phyloP scores from a whole-genome alignment of 257 asterid species.

The Striga asiatica region DNA sequence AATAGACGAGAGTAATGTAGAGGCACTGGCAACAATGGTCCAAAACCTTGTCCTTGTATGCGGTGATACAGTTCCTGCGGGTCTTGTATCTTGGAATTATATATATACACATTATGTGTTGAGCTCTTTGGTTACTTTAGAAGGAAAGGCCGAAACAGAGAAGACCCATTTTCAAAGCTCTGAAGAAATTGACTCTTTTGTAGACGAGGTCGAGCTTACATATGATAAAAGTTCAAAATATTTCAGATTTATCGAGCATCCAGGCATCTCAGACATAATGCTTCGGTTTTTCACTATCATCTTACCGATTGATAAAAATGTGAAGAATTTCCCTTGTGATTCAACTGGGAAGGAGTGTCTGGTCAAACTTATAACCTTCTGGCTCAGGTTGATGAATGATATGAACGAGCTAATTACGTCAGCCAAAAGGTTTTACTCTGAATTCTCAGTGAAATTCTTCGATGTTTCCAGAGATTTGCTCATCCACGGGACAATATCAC shows the following conservation, averaged over 20 bases:
- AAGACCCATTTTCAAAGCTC: constrained; percentile 30
- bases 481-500: constrained; percentile 37
- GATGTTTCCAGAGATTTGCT: constrained; percentile 47
- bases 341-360: constrained; percentile 51
- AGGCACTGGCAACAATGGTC: constrained; percentile 76
- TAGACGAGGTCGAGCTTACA: constrained; percentile 50
- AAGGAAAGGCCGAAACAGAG: constrained; percentile 43
- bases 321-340: constrained; percentile 28
- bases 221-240: constrained; percentile 42
- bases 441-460: constrained; percentile 38
- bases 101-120: constrained; percentile 47
- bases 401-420: constrained; percentile 34
- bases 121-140: constrained; percentile 50
- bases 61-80: constrained; percentile 40
- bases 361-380: constrained; percentile 56
- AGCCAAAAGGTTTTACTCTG: constrained; percentile 38
- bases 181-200: constrained; percentile 39
- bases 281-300: constrained; percentile 52
- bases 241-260: constrained; percentile 40
- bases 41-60: constrained; percentile 42
- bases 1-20: constrained; percentile 58
- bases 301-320: constrained; percentile 30
- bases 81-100: constrained; percentile 51
- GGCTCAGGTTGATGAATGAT: constrained; percentile 68
- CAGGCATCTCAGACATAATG: constrained; percentile 33